phyloP scores from a whole-genome alignment of 176 grass and related monocot genomes.

The Puccinellia tenuiflora region DNA sequence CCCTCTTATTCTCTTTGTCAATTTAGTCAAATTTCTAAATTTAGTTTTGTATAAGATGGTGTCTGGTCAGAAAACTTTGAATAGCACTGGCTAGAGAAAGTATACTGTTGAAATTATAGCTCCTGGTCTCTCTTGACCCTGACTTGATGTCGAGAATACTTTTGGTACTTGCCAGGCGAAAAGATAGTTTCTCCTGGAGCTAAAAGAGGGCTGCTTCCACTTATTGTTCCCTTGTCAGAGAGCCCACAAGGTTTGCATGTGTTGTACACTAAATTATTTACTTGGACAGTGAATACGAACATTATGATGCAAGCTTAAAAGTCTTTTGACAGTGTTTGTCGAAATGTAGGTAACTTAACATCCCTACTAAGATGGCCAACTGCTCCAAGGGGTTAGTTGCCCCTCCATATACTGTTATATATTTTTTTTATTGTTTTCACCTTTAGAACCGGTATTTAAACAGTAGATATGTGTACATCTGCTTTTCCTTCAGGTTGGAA shows the following conservation, averaged over 20 bases:
- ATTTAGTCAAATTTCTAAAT: background rate
- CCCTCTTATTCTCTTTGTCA: background rate
- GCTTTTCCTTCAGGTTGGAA: conserved; percentile 73
- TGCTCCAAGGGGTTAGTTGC: conserved; percentile 79
- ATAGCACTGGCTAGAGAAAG: background rate
- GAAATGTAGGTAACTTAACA: conserved; percentile 77
- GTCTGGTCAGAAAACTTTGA: background rate
- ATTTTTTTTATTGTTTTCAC: background rate
- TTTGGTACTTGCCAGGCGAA: conserved; percentile 48
- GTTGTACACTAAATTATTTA: background rate
- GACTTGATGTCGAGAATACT: background rate
- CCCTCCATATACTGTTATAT: background rate
- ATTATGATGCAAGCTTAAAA: background rate
- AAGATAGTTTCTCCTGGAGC: conserved; percentile 85
- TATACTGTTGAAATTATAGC: background rate
- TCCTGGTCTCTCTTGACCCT: background rate
- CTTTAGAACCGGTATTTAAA: conserved; percentile 14
- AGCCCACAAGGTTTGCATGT: conserved; percentile 55
- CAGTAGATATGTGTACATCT: background rate
- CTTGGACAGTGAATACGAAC: background rate
- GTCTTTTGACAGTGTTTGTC: conserved; percentile 18
- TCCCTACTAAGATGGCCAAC: conserved; percentile 98
- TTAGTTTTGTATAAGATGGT: background rate
- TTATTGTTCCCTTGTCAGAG: conserved; percentile 80
- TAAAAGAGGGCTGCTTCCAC: conserved; percentile 70